Evolutionary conservation across 352 stramenopile genomes (phyloP), one percentile per base, ranked within the genome.

Genomic region (Pythium rhizo-oryzae): DNA sequence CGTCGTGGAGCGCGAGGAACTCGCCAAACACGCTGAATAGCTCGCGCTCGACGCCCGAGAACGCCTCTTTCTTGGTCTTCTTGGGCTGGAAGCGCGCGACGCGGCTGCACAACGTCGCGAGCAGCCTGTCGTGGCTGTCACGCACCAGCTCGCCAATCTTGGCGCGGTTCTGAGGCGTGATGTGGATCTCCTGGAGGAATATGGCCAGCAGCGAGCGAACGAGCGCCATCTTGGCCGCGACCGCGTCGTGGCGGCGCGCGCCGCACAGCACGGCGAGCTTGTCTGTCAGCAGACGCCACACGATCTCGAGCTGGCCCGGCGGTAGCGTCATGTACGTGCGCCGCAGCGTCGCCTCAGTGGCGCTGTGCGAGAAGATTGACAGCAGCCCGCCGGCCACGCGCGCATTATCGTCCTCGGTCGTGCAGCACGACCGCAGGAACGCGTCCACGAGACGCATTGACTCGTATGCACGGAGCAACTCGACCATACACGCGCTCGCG

Each of bases 161-260:
- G 1, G 55, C 65, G 23, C 84, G 87, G 58, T 89, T 92, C 64
- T 93, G 78, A 33, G 85, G 82, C 25, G 82, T 87, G 59, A 94
- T 87, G 52, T 94, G 84, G 57, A 96, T 77, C 70, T 96, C 87
- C 61, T 94, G 83, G 1, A 91, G 57, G 30, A 94, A 96, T n/a
- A 81, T 73, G 52, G 85, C 81, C 63, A 94, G 90, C 8, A 95
- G 59, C n/a, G 89, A 78, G 9, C 89, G 89, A 21, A 81, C 82
- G 61, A 94, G 65, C 1, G 74, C 71, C 30, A 94, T 69, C 57
- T 64, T 70, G 43, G 57, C 71, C 0, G 56, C 65, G 6, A 65
- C 37, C 5, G 67, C 41, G 33, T 47, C 52, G 15, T 46, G 54
- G 18, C 55, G 72, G 21, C 43, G 23, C n/a, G 28, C 62, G 18